phyloP scores from a whole-genome alignment of 2,329 filamentous ascomycete species.

The Rhynchosporium agropyri region DNA sequence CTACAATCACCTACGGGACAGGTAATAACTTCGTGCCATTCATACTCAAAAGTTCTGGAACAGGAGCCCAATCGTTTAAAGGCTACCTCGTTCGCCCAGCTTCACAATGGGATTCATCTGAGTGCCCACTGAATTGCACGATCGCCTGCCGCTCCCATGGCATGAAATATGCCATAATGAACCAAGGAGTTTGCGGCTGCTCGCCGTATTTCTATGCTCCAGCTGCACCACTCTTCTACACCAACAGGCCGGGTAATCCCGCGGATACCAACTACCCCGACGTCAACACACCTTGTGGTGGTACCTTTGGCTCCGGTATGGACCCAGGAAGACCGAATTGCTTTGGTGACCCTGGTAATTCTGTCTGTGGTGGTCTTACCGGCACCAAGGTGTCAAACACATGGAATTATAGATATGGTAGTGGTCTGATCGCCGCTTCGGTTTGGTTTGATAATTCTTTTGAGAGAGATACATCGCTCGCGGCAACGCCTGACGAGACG shows the following conservation, averaged over 20 bases:
- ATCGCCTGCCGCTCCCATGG: constrained; percentile 13
- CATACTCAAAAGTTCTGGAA: not conserved
- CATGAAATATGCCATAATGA: constrained; percentile 15
- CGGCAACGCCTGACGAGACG: not conserved
- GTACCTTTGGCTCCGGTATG: not conserved
- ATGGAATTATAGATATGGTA: not conserved
- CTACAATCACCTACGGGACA: not conserved
- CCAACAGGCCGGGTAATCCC: not conserved
- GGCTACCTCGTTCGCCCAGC: not conserved
- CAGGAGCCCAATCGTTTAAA: not conserved
- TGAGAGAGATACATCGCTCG: not conserved
- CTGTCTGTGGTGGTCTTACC: not conserved
- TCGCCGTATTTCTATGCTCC: constrained; percentile 2
- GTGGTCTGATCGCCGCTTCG: not conserved
- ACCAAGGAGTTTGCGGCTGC: not conserved
- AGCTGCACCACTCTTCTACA: not conserved
- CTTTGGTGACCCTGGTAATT: not conserved
- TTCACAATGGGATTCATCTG: constrained; percentile 6
- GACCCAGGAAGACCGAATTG: not conserved
- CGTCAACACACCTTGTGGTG: not conserved
- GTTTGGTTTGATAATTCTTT: constrained; percentile 11
- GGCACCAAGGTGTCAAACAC: not conserved
- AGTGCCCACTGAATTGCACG: constrained; percentile 1
- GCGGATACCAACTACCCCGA: not conserved
- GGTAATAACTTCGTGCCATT: not conserved